Percentiles rank a stretch among this genome's conserved stretches.
Evolutionary conservation across 2,329 filamentous ascomycete species (phyloP).

Genomic region (Xenoacremonium recifei): DNA sequence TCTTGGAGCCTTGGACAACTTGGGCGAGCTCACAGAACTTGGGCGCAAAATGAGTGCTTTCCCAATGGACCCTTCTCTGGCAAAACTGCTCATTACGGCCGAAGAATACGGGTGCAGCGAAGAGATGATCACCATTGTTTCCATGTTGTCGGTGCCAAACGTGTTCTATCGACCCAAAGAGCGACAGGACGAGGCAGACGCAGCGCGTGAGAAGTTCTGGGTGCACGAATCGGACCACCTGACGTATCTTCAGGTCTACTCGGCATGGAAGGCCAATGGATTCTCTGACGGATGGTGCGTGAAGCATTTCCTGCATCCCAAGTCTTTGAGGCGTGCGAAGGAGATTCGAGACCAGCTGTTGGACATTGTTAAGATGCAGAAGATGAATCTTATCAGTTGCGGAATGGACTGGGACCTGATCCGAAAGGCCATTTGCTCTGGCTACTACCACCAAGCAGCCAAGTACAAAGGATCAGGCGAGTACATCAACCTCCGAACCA

Average conservation of each 20-base stretch:
- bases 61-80: conserved; percentile 94
- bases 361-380: conserved; percentile 92
- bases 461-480: conserved; percentile 95
- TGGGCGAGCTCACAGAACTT: conserved; percentile 85
- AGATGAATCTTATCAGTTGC: conserved; percentile 83
- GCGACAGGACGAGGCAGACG: conserved; percentile 92
- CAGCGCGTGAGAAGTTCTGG: conserved; percentile 96
- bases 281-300: conserved; percentile 89
- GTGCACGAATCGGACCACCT: conserved; percentile 97
- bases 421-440: conserved; percentile 93
- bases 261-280: conserved; percentile 90
- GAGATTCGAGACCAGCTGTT: conserved; percentile 92
- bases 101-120: conserved; percentile 90
- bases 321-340: conserved; percentile 84
- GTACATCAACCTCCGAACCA: conserved; percentile 94
- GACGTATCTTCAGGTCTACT: conserved; percentile 92
- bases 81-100: conserved; percentile 90
- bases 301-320: conserved; percentile 92
- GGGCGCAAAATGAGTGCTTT: conserved; percentile 95
- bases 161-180: conserved; percentile 98
- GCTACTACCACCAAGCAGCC: conserved; percentile 97
- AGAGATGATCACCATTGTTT: conserved; percentile 97
- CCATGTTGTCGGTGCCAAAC: conserved; percentile 94
- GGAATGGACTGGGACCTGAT: conserved; percentile 97
- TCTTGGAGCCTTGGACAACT: conserved; percentile 86